Evolutionary conservation across 352 stramenopile genomes (phyloP).

Genomic region (Pythium sukuiense): DNA sequence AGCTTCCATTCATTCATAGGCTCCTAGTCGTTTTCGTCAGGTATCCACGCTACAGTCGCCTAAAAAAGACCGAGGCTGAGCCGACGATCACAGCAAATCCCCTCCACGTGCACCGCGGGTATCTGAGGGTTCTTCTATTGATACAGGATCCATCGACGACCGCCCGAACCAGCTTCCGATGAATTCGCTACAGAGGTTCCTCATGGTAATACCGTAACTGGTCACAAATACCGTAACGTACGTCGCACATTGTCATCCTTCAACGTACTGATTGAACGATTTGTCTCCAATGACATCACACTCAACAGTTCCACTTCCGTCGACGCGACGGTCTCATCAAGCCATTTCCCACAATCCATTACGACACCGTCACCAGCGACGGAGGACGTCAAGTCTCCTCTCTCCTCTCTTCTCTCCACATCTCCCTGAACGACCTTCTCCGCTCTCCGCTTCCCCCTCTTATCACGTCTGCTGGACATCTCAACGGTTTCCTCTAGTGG

Average conservation of each 20-base stretch:
- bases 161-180: too few species aligned
- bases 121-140: too few species aligned
- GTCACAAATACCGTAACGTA: too few species aligned
- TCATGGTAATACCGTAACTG: too few species aligned
- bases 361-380: neutral
- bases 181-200: too few species aligned
- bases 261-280: neutral
- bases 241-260: neutral
- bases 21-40: neutral
- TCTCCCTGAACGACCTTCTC: neutral
- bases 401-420: neutral
- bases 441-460: neutral
- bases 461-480: neutral
- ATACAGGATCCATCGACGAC: too few species aligned
- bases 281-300: neutral
- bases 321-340: conserved; percentile 5
- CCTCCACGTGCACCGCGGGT: too few species aligned
- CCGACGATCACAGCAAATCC: too few species aligned
- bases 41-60: neutral
- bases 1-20: too few species aligned
- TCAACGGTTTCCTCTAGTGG: too few species aligned
- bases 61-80: neutral
- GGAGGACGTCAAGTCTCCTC: neutral
- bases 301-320: neutral
- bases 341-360: conserved; percentile 1